Evolutionary conservation across 2,329 filamentous ascomycete species (phyloP), one percentile per base, ranked within the genome.

Genomic region (Ampelomyces quisqualis): DNA sequence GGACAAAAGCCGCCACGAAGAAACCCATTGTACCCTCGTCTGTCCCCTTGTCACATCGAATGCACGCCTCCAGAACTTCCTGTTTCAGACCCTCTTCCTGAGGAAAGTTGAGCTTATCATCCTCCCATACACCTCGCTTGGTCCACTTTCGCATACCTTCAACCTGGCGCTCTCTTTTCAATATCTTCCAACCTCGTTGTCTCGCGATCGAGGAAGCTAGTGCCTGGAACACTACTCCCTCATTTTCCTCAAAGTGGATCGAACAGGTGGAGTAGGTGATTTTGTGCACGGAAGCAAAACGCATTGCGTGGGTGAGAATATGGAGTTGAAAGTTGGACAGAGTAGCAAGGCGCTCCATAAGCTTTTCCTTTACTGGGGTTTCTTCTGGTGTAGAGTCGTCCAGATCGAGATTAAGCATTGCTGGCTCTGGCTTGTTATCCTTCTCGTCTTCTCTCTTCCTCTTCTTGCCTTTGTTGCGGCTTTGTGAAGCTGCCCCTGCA

Each of bases 251-350:
- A 0, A 81, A 79, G 63, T 97, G 85, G 2, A 95, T 73, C 0
- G 91, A 97, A 65, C 93, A 98, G 0, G 93, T 97, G 22, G 90
- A 95, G 65, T 97, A 98, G 0, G 88, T 90, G 29, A 97, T 83
- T 51, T 81, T 84, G 9, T 66, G 55, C 5, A 59, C 61, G 1
- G 78, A 75, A 0, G 89, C 85, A 55, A 97, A 98, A 15, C 73
- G 70, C 69, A 97, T 85, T 0, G 93, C 90, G 64, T 96, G 93
- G 32, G 85, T 77, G 2, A 98, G 74, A 8, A 97, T 80, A 18
- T 80, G 80, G 5, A 90, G 77, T 68, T 98, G 93, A 55, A 97
- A 93, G 2, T 79, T 77, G 0, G 90, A 83, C 1, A 98, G 75
- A 4, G 88, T 84, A 10, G 77, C 73, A 10, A 97, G 74, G 3